Evolutionary conservation across 2,329 filamentous ascomycete genomes (phyloP).

Genomic region (Phyllosticta capitalensis): DNA sequence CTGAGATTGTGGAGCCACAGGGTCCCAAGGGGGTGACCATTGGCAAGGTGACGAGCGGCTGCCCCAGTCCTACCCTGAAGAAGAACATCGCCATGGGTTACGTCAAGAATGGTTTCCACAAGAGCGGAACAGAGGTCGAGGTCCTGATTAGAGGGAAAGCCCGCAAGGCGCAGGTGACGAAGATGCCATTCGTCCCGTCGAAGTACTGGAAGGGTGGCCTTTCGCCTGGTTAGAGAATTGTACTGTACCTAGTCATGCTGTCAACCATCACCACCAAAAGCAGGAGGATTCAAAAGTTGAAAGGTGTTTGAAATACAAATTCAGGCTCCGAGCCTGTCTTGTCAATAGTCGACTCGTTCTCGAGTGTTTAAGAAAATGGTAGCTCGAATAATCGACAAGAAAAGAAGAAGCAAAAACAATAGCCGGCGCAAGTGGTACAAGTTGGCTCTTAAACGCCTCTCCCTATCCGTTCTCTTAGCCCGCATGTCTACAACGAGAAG

Average conservation of each 20-base stretch:
- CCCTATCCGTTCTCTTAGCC: not conserved
- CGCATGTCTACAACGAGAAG: not conserved
- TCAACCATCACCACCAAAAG: not conserved
- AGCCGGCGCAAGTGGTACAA: not conserved
- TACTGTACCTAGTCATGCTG: not conserved
- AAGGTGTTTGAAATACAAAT: not conserved
- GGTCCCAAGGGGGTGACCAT: constrained; percentile 50
- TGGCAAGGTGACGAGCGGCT: constrained; percentile 78
- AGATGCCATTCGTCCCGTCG: constrained; percentile 80
- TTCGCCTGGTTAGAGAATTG: not conserved
- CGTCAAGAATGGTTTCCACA: constrained; percentile 70
- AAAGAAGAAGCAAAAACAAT: not conserved
- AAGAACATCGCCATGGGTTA: constrained; percentile 97
- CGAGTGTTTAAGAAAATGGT: not conserved
- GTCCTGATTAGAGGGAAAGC: constrained; percentile 69
- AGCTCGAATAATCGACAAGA: not conserved
- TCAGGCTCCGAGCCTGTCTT: too few species aligned
- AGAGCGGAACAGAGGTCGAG: constrained; percentile 70
- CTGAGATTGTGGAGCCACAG: constrained; percentile 56
- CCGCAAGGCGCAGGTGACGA: constrained; percentile 64
- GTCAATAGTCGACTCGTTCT: not conserved
- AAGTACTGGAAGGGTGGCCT: constrained; percentile 55
- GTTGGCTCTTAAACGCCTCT: not conserved
- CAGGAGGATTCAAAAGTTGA: not conserved
- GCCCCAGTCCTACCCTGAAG: constrained; percentile 74